Evolutionary conservation across 768 basidiomycete genomes (phyloP), one percentile per base, ranked within the genome.

Genomic region (Suillus spraguei): DNA sequence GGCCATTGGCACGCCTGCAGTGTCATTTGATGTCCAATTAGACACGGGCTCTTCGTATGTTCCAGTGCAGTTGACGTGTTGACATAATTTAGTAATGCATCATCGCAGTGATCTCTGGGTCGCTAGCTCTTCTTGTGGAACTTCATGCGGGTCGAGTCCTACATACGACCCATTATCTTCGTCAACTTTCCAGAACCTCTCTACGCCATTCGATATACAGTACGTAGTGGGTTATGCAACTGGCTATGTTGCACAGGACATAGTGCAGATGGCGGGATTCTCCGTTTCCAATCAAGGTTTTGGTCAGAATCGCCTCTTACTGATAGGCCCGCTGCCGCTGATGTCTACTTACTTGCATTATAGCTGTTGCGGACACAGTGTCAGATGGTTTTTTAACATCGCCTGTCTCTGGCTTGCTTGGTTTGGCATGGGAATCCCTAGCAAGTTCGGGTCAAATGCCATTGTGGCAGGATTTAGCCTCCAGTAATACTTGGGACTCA

Each of bases 401-500:
- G 3, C 85, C 85, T 0, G 74, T 83, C 17, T 83, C 82, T 32
- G 86, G 87, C 6, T 72, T 88, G 3, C 73, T 88, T 70, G 86
- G 86, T 5, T 74, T 87, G 36, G 86, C 75, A 2, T 87, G 82
- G 78, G 66, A 77, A 13, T 4, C 73, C 0, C 71, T 87, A 44
- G 76, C 86, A 2, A 65, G 71, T 1, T 82, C 84, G 0, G 68
- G 71, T 5, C 73, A 80, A 3, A 81, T 69, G 33, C 86, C 87
- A 1, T 82, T 84, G 70, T 86, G 85, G 85, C 74, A 85, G 63
- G 74, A 75, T 9, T 72, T 87, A 3, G 83, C 77, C 36, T 63
- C 73, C 13, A 73, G 70, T 22, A 76, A 76, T 32, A 54, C 70
- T 1, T 75, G 77, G 77, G 70, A 73, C 49, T 69, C 73, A 4